Conservation (phyloP, 257 asterid genomes). For the Plantago elongata region DNA sequence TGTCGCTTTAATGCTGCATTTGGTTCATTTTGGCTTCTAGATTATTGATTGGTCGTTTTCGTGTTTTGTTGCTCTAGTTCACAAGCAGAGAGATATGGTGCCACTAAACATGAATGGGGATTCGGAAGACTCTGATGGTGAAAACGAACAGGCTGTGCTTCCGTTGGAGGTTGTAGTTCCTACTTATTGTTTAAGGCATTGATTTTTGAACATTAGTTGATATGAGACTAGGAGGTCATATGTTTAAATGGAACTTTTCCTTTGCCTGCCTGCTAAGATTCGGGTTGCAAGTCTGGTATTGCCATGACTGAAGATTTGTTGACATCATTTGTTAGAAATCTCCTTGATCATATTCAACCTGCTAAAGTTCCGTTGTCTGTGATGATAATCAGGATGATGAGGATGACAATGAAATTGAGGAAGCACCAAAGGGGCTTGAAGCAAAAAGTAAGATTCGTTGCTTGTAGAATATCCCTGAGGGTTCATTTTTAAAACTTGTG, state of each 20-base stretch:
- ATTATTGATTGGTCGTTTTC: not conserved
- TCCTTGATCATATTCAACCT: not conserved
- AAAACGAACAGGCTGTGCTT: conserved; percentile 65
- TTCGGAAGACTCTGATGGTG: conserved; percentile 70
- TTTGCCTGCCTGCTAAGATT: too few species aligned
- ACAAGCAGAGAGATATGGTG: conserved; percentile 73
- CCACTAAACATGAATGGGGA: conserved; percentile 61
- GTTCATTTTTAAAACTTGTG: too few species aligned
- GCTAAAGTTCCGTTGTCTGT: conserved; percentile 22
- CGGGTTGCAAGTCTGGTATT: too few species aligned
- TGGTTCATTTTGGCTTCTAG: not conserved
- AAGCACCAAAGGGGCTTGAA: conserved; percentile 55
- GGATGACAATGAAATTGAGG: conserved; percentile 33
- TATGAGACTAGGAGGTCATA: too few species aligned
- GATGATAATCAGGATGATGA: conserved; percentile 44
- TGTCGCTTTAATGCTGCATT: not conserved
- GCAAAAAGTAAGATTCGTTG: conserved; percentile 51
- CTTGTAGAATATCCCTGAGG: too few species aligned
- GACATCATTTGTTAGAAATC: not conserved
- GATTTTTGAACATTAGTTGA: too few species aligned
- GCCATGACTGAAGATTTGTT: not conserved
- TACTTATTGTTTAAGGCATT: not conserved
- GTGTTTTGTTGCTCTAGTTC: conserved; percentile 47
- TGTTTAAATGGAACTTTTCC: too few species aligned
- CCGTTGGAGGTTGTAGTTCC: conserved; percentile 54